A percentile compares a stretch with the other conserved stretches of the same genome.
These are phyloP conservation scores for Trichoderma sp. DNA, from an alignment of 2,329 filamentous ascomycete species.

Conservation along the genomic window DNA sequence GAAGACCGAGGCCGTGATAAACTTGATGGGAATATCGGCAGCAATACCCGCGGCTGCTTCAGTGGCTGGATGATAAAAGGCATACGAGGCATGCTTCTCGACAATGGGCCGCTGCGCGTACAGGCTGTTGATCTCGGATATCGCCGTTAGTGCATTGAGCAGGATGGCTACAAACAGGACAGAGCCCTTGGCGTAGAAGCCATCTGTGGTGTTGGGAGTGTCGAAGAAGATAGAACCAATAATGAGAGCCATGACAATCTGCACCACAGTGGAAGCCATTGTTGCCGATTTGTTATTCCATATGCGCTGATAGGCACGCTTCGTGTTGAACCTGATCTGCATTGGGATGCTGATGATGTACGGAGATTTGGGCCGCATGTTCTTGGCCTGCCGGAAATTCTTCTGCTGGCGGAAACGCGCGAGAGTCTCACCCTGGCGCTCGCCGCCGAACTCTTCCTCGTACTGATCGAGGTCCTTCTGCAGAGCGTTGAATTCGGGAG, in stretches of 20 bases:
- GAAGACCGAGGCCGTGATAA: slow-evolving; percentile 52
- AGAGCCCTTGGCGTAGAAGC: slow-evolving; percentile 58
- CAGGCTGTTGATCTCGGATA: slow-evolving; percentile 55
- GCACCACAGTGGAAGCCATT: slow-evolving; percentile 48
- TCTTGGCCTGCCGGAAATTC: slow-evolving; percentile 54
- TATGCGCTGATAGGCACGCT: slow-evolving; percentile 55
- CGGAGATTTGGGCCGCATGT: slow-evolving; percentile 56
- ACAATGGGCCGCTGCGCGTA: slow-evolving; percentile 52
- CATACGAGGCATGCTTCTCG: slow-evolving; percentile 52
- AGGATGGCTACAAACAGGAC: slow-evolving; percentile 63
- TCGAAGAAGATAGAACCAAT: slow-evolving; percentile 63
- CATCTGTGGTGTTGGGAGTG: slow-evolving; percentile 51
- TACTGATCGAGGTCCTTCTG: slow-evolving; percentile 54
- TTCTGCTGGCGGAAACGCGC: slow-evolving; percentile 52
- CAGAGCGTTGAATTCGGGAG: slow-evolving; percentile 48
- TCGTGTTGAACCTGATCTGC: slow-evolving; percentile 56
- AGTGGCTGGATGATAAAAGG: slow-evolving; percentile 54
- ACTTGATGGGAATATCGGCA: slow-evolving; percentile 61
- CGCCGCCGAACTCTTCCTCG: slow-evolving; percentile 49
- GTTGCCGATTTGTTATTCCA: slow-evolving; percentile 56
- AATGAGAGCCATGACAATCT: slow-evolving; percentile 61
- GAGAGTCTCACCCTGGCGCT: slow-evolving; percentile 44
- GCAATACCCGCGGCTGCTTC: slow-evolving; percentile 59
- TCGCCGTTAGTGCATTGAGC: slow-evolving; percentile 60
- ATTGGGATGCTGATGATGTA: slow-evolving; percentile 60